Evolutionary conservation across 2,329 filamentous ascomycete genomes (phyloP).

Genomic region (Cladophialophora exuberans): DNA sequence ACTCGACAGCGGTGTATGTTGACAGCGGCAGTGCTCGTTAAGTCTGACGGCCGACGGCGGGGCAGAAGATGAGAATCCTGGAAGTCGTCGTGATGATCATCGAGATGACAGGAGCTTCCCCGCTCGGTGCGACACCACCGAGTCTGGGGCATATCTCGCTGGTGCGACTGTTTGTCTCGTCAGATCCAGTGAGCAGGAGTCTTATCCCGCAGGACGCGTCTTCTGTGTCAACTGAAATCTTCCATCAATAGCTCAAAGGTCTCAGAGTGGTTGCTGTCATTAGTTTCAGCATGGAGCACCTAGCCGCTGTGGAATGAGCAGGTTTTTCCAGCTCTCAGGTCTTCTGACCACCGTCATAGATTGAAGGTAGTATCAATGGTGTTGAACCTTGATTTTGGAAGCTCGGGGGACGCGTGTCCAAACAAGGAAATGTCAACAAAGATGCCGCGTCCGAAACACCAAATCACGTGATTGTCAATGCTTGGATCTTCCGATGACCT

Average conservation of each 20-base stretch:
- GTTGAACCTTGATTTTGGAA: background rate
- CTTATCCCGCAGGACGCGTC: no score
- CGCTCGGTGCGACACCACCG: constrained; percentile 19
- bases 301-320: constrained; percentile 1
- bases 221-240: no score
- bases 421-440: constrained; percentile 23
- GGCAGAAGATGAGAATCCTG: constrained; percentile 8
- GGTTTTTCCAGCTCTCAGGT: background rate
- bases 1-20: no score
- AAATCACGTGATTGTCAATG: constrained; percentile 12
- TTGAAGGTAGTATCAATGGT: background rate
- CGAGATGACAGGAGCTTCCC: constrained; percentile 15
- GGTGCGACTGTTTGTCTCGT: constrained; percentile 16
- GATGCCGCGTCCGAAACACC: constrained; percentile 6
- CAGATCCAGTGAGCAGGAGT: background rate
- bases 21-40: no score
- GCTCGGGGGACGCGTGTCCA: constrained; percentile 17
- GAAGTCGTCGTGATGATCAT: constrained; percentile 1
- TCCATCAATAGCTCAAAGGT: background rate
- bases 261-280: background rate
- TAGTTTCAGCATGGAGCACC: background rate
- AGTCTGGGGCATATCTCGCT: constrained; percentile 13
- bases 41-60: constrained; percentile 16
- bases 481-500: background rate
- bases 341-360: background rate